Conservation (phyloP, 352 stramenopile species). For the Pythium utonaiense region DNA sequence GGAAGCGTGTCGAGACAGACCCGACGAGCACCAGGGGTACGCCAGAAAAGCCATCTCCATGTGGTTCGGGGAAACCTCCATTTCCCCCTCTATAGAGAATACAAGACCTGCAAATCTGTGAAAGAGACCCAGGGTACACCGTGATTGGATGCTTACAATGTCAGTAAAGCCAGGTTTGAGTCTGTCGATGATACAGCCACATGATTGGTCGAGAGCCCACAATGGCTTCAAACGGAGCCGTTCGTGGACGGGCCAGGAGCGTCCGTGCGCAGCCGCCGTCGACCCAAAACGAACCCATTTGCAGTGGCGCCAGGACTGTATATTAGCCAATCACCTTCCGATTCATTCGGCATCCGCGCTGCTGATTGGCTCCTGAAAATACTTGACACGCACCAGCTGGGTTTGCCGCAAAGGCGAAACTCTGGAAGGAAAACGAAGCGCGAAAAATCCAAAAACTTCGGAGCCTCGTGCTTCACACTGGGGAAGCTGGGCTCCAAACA, state of each 20-base stretch:
- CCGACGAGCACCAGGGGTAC: neutral
- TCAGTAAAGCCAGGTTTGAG: neutral
- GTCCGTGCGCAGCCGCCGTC: neutral
- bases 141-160: neutral
- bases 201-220: neutral
- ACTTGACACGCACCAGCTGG: neutral
- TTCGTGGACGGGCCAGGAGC: neutral
- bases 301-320: neutral
- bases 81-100: neutral
- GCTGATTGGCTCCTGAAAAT: neutral
- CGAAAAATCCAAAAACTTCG: neutral
- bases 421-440: neutral
- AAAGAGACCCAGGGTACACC: no score
- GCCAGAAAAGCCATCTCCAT: neutral
- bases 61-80: neutral
- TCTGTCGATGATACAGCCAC: neutral
- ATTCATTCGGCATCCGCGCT: no score
- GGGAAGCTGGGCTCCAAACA: no score
- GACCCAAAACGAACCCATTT: slow-evolving; percentile 1
- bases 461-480: neutral
- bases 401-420: neutral
- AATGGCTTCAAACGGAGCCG: neutral
- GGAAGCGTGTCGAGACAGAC: slow-evolving; percentile 23
- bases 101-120: no score
- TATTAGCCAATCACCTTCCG: neutral